Conservation (phyloP, 768 basidiomycete genomes). For the Tulasnella sp. region DNA sequence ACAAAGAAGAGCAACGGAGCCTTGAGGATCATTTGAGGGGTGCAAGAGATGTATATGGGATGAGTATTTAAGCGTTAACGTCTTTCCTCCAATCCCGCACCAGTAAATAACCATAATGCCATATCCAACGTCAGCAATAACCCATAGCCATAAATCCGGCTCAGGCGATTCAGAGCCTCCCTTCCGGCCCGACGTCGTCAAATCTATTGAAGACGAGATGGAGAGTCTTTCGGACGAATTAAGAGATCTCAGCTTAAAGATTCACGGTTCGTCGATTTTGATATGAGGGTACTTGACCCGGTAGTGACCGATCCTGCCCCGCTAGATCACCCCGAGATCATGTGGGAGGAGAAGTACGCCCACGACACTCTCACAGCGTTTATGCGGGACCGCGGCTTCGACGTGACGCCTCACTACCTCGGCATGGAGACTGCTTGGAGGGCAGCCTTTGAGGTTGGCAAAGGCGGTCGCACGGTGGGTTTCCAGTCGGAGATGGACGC, state of each 20-base stretch:
- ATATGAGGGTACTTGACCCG: neutral
- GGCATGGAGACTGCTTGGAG: constrained; percentile 73
- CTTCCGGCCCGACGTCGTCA: constrained; percentile 54
- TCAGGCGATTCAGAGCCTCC: neutral
- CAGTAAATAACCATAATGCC: too few species aligned
- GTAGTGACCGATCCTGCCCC: neutral
- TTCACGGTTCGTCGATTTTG: constrained; percentile 58
- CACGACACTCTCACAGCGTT: constrained; percentile 72
- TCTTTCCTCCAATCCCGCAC: too few species aligned
- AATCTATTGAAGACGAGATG: constrained; percentile 63
- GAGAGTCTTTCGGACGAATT: constrained; percentile 61
- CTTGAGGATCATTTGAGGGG: too few species aligned
- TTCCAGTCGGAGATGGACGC: constrained; percentile 85
- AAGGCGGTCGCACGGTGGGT: constrained; percentile 70
- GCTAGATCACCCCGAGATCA: constrained; percentile 40
- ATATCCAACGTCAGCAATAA: too few species aligned
- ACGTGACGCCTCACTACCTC: constrained; percentile 61
- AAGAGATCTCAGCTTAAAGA: constrained; percentile 66
- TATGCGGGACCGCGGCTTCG: constrained; percentile 67
- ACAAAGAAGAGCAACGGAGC: too few species aligned
- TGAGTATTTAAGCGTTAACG: too few species aligned
- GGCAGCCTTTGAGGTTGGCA: constrained; percentile 65
- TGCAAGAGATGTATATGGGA: too few species aligned
- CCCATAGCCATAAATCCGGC: too few species aligned
- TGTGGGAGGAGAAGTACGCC: constrained; percentile 43